Conservation (phyloP, 2,329 filamentous ascomycete species). For the Drechmeria coniospora region DNA sequence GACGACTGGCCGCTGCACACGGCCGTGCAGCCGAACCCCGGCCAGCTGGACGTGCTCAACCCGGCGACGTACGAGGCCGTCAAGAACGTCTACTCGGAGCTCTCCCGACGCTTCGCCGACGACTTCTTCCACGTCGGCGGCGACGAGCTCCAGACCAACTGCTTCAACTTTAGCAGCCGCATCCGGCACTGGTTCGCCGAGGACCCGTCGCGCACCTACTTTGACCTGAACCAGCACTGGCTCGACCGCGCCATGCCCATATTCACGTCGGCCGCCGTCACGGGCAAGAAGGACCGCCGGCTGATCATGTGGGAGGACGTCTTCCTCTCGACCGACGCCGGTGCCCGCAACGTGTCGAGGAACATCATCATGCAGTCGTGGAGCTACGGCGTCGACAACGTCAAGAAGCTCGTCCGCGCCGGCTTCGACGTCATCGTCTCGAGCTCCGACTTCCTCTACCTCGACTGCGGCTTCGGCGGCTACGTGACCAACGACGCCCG, state of each 20-base stretch:
- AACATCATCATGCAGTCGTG: constrained; percentile 38
- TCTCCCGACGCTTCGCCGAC: constrained; percentile 33
- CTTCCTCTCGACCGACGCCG: constrained; percentile 22
- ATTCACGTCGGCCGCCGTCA: constrained; percentile 18
- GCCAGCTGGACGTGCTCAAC: constrained; percentile 39
- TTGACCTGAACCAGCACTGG: constrained; percentile 38
- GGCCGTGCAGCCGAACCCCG: constrained; percentile 37
- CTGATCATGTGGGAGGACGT: constrained; percentile 45
- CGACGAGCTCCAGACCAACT: constrained; percentile 35
- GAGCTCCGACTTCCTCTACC: constrained; percentile 37
- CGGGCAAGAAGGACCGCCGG: constrained; percentile 24
- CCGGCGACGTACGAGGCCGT: constrained; percentile 39
- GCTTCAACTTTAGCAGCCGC: constrained; percentile 39
- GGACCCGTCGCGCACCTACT: constrained; percentile 25
- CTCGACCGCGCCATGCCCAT: constrained; percentile 34
- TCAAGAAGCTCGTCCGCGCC: constrained; percentile 30
- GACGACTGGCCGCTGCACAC: constrained; percentile 37
- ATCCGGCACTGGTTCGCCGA: constrained; percentile 33
- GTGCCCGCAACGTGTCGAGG: constrained; percentile 30
- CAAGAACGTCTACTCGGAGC: constrained; percentile 35
- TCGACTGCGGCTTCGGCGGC: constrained; percentile 39
- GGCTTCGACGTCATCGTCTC: constrained; percentile 43
- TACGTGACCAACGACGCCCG: constrained; percentile 38
- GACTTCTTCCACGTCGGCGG: constrained; percentile 40
- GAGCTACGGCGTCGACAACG: constrained; percentile 36